These are phyloP conservation scores for Acacia acuminata DNA, from an alignment of 306 rosid genomes.

Conservation along the genomic window DNA sequence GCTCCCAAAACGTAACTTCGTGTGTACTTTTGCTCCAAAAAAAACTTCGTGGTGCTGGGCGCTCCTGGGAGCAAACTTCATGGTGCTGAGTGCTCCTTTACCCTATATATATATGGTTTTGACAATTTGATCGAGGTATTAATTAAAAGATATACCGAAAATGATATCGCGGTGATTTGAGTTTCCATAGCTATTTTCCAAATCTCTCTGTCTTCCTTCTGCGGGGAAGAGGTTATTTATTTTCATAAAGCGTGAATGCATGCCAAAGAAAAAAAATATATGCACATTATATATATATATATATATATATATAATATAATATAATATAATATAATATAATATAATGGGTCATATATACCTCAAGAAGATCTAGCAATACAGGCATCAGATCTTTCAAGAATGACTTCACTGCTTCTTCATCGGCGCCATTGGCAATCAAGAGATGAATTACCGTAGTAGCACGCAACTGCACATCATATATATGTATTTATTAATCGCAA, in stretches of 20 bases:
- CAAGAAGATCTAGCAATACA: conserved; percentile 9
- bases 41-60: no score
- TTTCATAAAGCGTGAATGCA: conserved; percentile 10
- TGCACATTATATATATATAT: no score
- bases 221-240: conserved; percentile 9
- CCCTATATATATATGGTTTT: not conserved
- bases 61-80: no score
- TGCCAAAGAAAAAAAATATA: not conserved
- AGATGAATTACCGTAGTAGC: conserved; percentile 4
- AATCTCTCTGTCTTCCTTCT: conserved; percentile 25
- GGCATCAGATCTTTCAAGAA: no score
- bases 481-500: no score
- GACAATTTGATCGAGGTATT: not conserved
- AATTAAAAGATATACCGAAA: conserved; percentile 14
- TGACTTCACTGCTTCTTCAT: not conserved
- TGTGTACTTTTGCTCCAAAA: no score
- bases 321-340: no score
- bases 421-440: conserved; percentile 5
- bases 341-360: conserved; percentile 6
- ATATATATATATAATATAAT: no score
- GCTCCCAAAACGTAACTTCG: no score
- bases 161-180: not conserved
- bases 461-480: conserved; percentile 9
- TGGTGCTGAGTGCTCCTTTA: no score
- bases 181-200: conserved; percentile 14